Evolutionary conservation across 2,329 filamentous ascomycete genomes (phyloP), one percentile per base, ranked within the genome.

Genomic region (Xylariaceae sp.): DNA sequence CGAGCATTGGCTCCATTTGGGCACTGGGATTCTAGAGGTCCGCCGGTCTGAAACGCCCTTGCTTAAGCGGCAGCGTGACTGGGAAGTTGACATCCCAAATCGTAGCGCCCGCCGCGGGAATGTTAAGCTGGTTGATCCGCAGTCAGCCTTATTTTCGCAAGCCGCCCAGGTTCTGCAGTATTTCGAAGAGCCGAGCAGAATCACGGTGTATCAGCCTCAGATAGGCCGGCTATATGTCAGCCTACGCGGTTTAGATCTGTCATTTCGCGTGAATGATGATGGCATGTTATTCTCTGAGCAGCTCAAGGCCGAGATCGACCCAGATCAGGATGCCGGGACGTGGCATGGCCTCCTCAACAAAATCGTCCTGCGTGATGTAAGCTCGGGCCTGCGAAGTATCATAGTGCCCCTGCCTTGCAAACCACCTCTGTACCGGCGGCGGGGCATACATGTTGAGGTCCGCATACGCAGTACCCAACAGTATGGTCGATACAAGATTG

Each of bases 311-410:
- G 77, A 82, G 44, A 74, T 90, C 1, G 83, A 86, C 55, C 67
- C 69, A 0, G 62, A 83, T 9, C 88, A 90, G 66, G 80, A 87
- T 54, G 72, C 79, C 0, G 86, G 86, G 0, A 84, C 82, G 0
- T 77, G 82, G 65, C 81, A 88, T 59, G 86, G 87, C 0, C 72
- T 88, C 0, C 54, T 71, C 1, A 85, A 80, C 68, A 87, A 82
- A 2, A 72, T 88, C 6, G 78, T 88, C 0, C 68, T 88, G 9
- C 75, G 78, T 0, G 78, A 82, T 18, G 57, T 66, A 0, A 77
- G 79, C 35, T 66, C 59, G 0, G 57, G 66, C 0, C 72, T 74
- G 4, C 78, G 80, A 8, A 85, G 78, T 39, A 72, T 88, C 2
- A 73, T 89, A 0, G 73, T 84, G 0, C 80, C 86, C 0, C 63